Base-by-base conservation (phyloP, 2,329 filamentous ascomycete species). In the Penicillium hordei region DNA sequence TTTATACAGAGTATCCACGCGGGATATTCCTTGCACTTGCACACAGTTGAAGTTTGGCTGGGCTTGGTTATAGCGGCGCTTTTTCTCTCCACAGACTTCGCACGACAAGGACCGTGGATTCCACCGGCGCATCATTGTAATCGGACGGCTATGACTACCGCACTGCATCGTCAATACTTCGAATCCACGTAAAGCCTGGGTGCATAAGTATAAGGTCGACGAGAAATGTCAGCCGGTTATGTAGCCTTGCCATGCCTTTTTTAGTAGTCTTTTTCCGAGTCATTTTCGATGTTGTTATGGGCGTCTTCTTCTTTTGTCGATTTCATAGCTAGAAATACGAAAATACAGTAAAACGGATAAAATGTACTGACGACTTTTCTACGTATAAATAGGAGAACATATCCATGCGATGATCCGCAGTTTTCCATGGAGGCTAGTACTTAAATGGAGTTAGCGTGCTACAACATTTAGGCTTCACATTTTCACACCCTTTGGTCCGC, bases 61-160 rank as follows among this genome's bases (percentile, higher is more conserved):
- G 15, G 25, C 31, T 19, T 65, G 61, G 50, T 68, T 60, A 42
- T 66, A 68, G 9, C 66, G 61, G 13, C 62, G 58, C 45, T 68
- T 67, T 51, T 66, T 65, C 19, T 60, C 57, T 10, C 66, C 61
- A 46, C 67, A 68, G 13, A 57, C 48, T 6, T 25, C 40, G 34
- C 66, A 69, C 6, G 64, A 65, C 27, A 64, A 21, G 3, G 61
- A 50, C 12, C 61, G 60, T 29, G 58, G 50, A 15, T 50, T 56
- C 62, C 60, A 62, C 36, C 48, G 25, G 19, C 53, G 46, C 10
- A 55, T 49, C 73, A 76, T 85, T 69, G 58, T 77, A 75, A 66
- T 55, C 4, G 58, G 53, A 19, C 55, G 40, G 8, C 61, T 57
- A 19, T 43, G 15, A 7, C 42, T 55, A 25, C 57, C 45, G 39